phyloP scores from a whole-genome alignment of 257 asterid species.

The Haberlea rhodopensis region DNA sequence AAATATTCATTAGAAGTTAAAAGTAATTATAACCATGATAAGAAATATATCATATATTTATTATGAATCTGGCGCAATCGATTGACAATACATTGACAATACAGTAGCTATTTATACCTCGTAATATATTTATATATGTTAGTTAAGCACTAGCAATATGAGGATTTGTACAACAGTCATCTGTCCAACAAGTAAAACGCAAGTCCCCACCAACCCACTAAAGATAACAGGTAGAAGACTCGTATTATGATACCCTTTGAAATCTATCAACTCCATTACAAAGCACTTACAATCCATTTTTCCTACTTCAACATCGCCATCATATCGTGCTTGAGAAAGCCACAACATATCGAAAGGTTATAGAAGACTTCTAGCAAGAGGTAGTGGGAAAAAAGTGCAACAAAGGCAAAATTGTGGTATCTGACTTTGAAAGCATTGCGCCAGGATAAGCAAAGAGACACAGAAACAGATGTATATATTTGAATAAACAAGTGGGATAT shows the following conservation, averaged over 20 bases:
- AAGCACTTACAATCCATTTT: conserved; percentile 29
- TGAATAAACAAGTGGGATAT: conserved; percentile 24
- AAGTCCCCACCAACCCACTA: conserved; percentile 47
- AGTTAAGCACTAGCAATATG: too few relatives aligned
- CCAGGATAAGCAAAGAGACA: conserved; percentile 20
- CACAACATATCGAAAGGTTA: conserved; percentile 9
- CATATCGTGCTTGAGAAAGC: conserved; percentile 25
- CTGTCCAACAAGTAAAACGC: conserved; percentile 32
- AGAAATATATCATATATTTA: too few relatives aligned
- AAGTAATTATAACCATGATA: too few relatives aligned
- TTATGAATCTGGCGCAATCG: too few relatives aligned
- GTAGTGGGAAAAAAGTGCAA: conserved; percentile 21
- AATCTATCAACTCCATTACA: conserved; percentile 27
- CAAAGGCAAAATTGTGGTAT: conserved; percentile 35
- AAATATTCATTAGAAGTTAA: too few relatives aligned
- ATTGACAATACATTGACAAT: too few relatives aligned
- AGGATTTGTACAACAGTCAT: too few relatives aligned
- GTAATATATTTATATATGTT: too few relatives aligned
- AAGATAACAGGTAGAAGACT: conserved; percentile 22
- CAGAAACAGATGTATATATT: conserved; percentile 21
- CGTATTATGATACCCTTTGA: conserved; percentile 33
- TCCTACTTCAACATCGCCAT: conserved; percentile 30
- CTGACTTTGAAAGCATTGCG: conserved; percentile 41
- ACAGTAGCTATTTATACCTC: too few relatives aligned
- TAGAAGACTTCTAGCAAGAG: conserved; percentile 6